These are phyloP conservation scores for Cucurbita argyrosperma DNA, from an alignment of 306 rosid genomes.

Conservation along the genomic window DNA sequence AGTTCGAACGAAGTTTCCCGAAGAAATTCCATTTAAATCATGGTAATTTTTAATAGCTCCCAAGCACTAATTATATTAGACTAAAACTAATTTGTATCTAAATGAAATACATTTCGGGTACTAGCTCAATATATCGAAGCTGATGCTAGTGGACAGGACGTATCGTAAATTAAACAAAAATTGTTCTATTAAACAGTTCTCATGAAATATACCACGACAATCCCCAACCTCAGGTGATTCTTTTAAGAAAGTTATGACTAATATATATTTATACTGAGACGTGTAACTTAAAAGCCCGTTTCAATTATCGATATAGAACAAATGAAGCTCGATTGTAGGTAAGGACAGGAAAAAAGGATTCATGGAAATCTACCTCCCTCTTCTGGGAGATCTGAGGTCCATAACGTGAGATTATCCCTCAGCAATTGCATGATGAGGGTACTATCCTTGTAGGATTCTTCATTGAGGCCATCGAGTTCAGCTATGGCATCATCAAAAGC, in stretches of 20 bases:
- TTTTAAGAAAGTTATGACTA: not conserved
- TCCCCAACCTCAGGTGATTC: not conserved
- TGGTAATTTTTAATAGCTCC: not conserved
- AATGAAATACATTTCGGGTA: not conserved
- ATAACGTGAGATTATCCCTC: slow-evolving; percentile 60
- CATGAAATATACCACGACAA: not conserved
- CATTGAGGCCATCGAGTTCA: slow-evolving; percentile 25
- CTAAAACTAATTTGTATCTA: not conserved
- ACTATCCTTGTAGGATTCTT: slow-evolving; percentile 53
- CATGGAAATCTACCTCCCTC: slow-evolving; percentile 36
- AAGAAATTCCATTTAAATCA: not conserved
- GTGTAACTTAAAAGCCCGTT: not conserved
- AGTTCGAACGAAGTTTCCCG: not conserved
- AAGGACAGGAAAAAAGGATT: not conserved
- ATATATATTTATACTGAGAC: not conserved
- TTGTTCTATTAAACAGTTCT: not conserved
- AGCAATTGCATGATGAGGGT: slow-evolving; percentile 25
- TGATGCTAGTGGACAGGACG: not conserved
- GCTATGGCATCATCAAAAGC: slow-evolving; percentile 37
- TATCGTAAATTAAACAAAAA: not conserved
- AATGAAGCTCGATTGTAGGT: not conserved
- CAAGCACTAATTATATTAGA: not conserved
- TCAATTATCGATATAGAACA: not conserved
- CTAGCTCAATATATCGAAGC: not conserved
- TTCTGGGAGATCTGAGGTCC: slow-evolving; percentile 58